Base-by-base conservation (phyloP, 116 monocot genomes). In the Phalaenopsis hybrid region DNA sequence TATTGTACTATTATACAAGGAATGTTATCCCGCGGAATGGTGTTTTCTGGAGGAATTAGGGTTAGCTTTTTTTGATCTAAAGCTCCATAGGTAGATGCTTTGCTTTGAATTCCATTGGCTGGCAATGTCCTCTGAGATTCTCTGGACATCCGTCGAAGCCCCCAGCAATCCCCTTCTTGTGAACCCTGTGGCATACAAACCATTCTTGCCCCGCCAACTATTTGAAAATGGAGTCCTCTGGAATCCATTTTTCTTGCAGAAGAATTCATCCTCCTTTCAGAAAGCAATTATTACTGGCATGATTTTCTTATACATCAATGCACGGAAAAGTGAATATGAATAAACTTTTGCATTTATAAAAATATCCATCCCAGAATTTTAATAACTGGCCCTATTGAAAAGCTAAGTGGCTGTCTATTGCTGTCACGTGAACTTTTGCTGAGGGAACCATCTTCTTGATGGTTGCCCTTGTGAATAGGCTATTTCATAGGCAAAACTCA, bases 161-260 rank as follows among this genome's bases (percentile, higher is more conserved):
- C 94, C 94, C 70, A 89, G 55, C 52, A 94, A 79, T 20, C 92
- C 94, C 85, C 90, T 89, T 45, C 79, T 87, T 23, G 89, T 87
- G 80, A 94, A 94, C 0, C 94, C 94, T 23, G 81, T 58, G 7
- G 89, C 90, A 57, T 94, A 94, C 8, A 92, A 78, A 10, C 92
- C 92, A 65, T 92, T 92, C 82, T 92, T 85, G 7, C 94, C 94
- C 49, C 79, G 89, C 94, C 94, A 94, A 76, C 85, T 90, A 78
- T 92, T 80, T 31, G 94, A 90, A 81, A 94, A 92, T 75, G 82
- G 83, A 4, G 49, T 83, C 65, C 49, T 85, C 4, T 89, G 94
- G 57, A 85, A 84, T 21, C 92, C 92, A 69, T 92, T 81, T 48
- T 81, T 61, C 75, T 92, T 59, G 41, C 68, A 83, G 85, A 94